Conservation (phyloP, 2,329 filamentous ascomycete genomes). For the Phialophora expanda region DNA sequence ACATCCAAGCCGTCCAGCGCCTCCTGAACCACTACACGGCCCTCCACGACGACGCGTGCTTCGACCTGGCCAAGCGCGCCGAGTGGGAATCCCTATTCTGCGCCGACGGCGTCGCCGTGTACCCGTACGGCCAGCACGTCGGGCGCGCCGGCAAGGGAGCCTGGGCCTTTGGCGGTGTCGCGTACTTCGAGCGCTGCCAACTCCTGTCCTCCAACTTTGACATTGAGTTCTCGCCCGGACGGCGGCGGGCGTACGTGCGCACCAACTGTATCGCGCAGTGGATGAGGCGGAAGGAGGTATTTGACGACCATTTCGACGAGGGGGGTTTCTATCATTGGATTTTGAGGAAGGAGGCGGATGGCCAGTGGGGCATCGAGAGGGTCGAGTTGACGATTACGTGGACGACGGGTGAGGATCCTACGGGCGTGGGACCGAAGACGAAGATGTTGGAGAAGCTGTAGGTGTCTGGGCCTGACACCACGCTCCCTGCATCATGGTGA, state of each 20-base stretch:
- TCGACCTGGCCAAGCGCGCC: slow-evolving; percentile 21
- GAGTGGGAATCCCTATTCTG: slow-evolving; percentile 29
- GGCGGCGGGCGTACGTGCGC: slow-evolving; percentile 18
- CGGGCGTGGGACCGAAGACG: slow-evolving; percentile 24
- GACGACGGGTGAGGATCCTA: slow-evolving; percentile 27
- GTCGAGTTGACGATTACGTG: slow-evolving; percentile 25
- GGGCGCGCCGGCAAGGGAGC: slow-evolving; percentile 22
- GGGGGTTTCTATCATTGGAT: slow-evolving; percentile 29
- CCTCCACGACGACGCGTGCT: slow-evolving; percentile 26
- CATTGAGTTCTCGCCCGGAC: slow-evolving; percentile 19
- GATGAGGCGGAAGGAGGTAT: slow-evolving; percentile 22
- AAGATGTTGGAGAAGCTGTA: slow-evolving; percentile 6
- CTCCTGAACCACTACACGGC: slow-evolving; percentile 30
- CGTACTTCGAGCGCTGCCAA: slow-evolving; percentile 24
- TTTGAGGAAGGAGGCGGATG: slow-evolving; percentile 20
- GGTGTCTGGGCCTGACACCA: neutral
- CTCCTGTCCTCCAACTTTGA: slow-evolving; percentile 26
- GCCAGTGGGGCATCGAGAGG: slow-evolving; percentile 24
- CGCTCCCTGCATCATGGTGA: neutral
- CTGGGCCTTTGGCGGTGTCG: slow-evolving; percentile 22
- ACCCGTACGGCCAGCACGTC: slow-evolving; percentile 23
- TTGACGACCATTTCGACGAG: slow-evolving; percentile 28
- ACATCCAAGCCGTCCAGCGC: slow-evolving; percentile 27
- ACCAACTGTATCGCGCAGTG: slow-evolving; percentile 31
- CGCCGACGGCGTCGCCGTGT: slow-evolving; percentile 23